These are phyloP conservation scores for Fistulifera solaris DNA, from an alignment of 108 stramenopile genomes.

Conservation along the genomic window DNA sequence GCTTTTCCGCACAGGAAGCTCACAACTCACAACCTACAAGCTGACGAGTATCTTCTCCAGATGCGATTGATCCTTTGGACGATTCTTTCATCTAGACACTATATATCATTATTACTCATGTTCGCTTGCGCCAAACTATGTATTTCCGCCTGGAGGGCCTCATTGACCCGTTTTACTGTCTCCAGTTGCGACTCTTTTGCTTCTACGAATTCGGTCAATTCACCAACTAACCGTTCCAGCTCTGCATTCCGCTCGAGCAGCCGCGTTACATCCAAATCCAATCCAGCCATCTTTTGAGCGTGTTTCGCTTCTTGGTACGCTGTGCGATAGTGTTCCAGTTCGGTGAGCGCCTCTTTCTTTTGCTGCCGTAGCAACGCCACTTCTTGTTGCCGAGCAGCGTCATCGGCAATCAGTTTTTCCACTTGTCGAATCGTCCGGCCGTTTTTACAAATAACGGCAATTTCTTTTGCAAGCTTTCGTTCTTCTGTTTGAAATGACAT, in stretches of 20 bases:
- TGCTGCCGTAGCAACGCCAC: conserved; percentile 38
- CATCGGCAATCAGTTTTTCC: conserved; percentile 38
- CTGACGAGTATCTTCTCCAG: no score
- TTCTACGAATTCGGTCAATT: conserved; percentile 63
- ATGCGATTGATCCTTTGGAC: no score
- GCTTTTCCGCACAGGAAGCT: no score
- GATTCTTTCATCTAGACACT: no score
- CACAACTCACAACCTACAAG: no score
- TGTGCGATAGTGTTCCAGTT: conserved; percentile 31
- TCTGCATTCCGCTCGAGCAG: conserved; percentile 35
- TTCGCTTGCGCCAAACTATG: conserved; percentile 28
- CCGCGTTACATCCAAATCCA: conserved; percentile 13
- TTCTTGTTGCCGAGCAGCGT: conserved; percentile 33
- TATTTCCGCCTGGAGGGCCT: conserved; percentile 46
- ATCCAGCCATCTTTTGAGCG: conserved; percentile 34
- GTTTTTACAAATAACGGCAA: conserved; percentile 36
- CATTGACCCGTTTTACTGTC: conserved; percentile 68
- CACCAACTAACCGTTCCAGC: conserved; percentile 57
- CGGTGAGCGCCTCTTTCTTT: conserved; percentile 43
- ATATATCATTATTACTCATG: conserved; percentile 36
- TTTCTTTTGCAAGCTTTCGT: conserved; percentile 66
- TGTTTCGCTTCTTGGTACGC: conserved; percentile 33
- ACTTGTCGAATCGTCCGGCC: conserved; percentile 32
- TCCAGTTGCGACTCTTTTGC: conserved; percentile 78
- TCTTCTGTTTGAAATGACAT: conserved; percentile 59